Base-by-base conservation (phyloP, 257 asterid genomes). In the Dorcoceras hygrometricum region DNA sequence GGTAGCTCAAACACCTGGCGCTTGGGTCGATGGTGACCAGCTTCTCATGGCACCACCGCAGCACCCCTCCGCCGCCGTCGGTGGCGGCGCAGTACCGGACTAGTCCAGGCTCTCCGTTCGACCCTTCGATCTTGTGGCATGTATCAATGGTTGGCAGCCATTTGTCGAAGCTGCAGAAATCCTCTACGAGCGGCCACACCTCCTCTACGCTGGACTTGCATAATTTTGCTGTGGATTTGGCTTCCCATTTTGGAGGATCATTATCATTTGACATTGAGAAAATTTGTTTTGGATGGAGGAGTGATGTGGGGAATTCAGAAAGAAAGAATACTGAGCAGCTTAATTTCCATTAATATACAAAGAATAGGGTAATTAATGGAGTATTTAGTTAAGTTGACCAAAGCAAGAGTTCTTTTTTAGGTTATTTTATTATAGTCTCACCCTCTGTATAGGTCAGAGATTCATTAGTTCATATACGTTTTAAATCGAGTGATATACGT, bases 101-200 rank as follows among this genome's bases (percentile, higher is more conserved):
- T 14, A 77, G 69, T 20, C 82, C 87, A 6, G 62, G 77, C 54
- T 51, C 65, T 8, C 77, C 80, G 50, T 1, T 71, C 73, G 24
- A 2, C 69, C 83, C 87, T 8, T 75, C 75, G 29, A 87, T 73
- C 19, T 71, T 77, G 77, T 31, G n/a, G 56, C 87, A 87, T 0
- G 90, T 75, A 69, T 90, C 86, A 53, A 87, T 74, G 78, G 60
- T 63, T 0, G 95, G 97, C 14, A 85, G 83, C 85, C 83, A 82
- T 66, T 82, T 80, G 82, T 86, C 71, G 22, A 81, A 4, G 83
- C 58, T 71, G 82, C 75, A 87, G 71, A 90, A 90, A 62, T 87
- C 97, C 57, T 79, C 83, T 28, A 90, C 70, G 67, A 86, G 75
- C 16, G 87, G 73, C 95, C 94, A 90, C 71, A 80, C 94, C 57